Evolutionary conservation across 2,329 filamentous ascomycete genomes (phyloP).

Genomic region (Talaromyces sp.): DNA sequence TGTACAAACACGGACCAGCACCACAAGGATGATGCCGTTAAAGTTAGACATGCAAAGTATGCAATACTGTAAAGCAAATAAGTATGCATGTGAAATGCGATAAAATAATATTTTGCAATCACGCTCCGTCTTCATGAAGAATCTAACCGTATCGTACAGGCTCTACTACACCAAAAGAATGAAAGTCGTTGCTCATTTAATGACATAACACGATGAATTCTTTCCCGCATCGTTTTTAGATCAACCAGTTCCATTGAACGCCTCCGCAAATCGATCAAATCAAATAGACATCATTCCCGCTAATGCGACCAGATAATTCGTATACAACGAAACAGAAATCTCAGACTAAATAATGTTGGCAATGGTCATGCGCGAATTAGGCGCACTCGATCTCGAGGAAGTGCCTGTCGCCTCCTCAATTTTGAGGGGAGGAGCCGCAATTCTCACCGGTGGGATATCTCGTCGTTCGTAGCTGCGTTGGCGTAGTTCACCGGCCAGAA

Average conservation of each 20-base stretch:
- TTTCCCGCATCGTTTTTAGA: not conserved
- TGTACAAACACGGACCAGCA: not conserved
- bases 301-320: not conserved
- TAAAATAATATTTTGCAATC: too few relatives aligned
- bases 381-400: slow-evolving; percentile 27
- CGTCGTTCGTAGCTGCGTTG: slow-evolving; percentile 22
- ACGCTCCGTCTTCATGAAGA: not conserved
- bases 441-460: slow-evolving; percentile 13
- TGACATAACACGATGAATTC: not conserved
- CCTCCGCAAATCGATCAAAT: not conserved
- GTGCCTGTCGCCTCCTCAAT: not conserved
- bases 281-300: not conserved
- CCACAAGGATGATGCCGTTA: not conserved
- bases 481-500: slow-evolving; percentile 48
- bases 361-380: slow-evolving; percentile 45
- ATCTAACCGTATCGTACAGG: not conserved
- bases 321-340: not conserved
- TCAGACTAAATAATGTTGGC: slow-evolving; percentile 41
- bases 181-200: slow-evolving; percentile 3
- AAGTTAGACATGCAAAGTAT: too few relatives aligned
- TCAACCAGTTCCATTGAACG: not conserved
- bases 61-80: too few relatives aligned
- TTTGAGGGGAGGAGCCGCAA: not conserved
- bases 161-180: not conserved
- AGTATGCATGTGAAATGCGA: too few relatives aligned